Base-by-base conservation (phyloP, 768 basidiomycete species). In the Stropharia rugosoannulata region DNA sequence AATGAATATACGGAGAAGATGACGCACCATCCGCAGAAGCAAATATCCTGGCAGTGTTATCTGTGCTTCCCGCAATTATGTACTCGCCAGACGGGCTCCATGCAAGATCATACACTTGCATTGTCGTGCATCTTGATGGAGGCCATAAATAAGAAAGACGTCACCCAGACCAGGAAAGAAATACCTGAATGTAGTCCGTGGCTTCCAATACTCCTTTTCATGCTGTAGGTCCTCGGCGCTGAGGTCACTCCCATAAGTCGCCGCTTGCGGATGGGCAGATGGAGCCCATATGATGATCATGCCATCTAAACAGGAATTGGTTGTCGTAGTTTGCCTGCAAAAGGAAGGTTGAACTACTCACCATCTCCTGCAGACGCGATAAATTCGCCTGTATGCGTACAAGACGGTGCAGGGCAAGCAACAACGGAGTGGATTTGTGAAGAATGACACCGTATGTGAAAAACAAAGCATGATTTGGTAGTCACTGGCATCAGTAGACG, bases 361-460 rank as follows among this genome's bases (percentile, higher is more conserved):
- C 95, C 95, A 77, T 99, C 97, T 49, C 97, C 97, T 45, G 97
- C 96, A 12, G 95, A 97, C 48, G 97, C 97, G 66, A 99, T 86
- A 32, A 87, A 74, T 66, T 96, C 94, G 44, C 93, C 94, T 95
- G 37, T 29, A 46, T 25, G 45, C 11, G 32, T 32, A 42, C 25
- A 60, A 55, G 37, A 35, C 41, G 43, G 49, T 51, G 42, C 38
- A 51, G 36, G 43, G 22, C 18, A 49, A 16, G 3, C 10, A 43
- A 32, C 9, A 32, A 32, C 29, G 6, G 2, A 32, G 5, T 32
- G 3, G 29, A 32, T 32, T 32, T 32, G 9, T 4, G 29, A 1
- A 32, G 29, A 32, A 32, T 32, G 7, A 32, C 9, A 10, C 29
- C 29, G 29, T 32, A 32, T 10, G 29, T 32, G 7, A 7, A 10